Conservation (phyloP, 148 eudicot species). For the Salicornia ramosissima region DNA sequence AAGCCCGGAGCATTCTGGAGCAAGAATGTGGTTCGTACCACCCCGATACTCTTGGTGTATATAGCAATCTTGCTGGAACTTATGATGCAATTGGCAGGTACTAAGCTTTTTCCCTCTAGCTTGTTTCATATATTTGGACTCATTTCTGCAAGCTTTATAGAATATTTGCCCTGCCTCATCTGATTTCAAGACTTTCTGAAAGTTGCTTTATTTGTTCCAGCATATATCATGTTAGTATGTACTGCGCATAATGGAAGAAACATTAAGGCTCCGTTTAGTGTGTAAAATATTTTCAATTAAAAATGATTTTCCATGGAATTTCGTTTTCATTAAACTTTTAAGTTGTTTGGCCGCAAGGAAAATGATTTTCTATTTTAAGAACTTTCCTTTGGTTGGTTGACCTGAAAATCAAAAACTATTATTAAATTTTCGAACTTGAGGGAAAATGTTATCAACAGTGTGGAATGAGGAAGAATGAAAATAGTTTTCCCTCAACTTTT, state of each 20-base stretch:
- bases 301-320: too few relatives aligned
- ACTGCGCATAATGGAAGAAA: not conserved
- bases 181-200: not conserved
- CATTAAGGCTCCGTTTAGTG: too few relatives aligned
- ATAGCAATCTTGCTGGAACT: constrained; percentile 95
- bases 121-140: not conserved
- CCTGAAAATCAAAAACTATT: too few relatives aligned
- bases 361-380: too few relatives aligned
- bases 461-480: too few relatives aligned
- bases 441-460: too few relatives aligned
- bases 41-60: constrained; percentile 92
- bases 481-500: too few relatives aligned
- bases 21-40: constrained; percentile 92
- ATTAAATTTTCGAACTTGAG: too few relatives aligned
- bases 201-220: not conserved
- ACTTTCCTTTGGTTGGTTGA: too few relatives aligned
- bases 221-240: constrained; percentile 3
- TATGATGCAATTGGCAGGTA: constrained; percentile 99
- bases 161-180: not conserved
- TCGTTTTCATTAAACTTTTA: too few relatives aligned
- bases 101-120: not conserved
- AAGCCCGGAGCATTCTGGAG: constrained; percentile 73
- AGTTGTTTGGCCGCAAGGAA: too few relatives aligned
- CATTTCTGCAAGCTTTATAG: not conserved
- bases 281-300: too few relatives aligned